Percentiles rank a stretch among this genome's conserved stretches.
These are phyloP conservation scores for Rhodocollybia butyracea DNA, from an alignment of 768 basidiomycete species.

Conservation along the genomic window DNA sequence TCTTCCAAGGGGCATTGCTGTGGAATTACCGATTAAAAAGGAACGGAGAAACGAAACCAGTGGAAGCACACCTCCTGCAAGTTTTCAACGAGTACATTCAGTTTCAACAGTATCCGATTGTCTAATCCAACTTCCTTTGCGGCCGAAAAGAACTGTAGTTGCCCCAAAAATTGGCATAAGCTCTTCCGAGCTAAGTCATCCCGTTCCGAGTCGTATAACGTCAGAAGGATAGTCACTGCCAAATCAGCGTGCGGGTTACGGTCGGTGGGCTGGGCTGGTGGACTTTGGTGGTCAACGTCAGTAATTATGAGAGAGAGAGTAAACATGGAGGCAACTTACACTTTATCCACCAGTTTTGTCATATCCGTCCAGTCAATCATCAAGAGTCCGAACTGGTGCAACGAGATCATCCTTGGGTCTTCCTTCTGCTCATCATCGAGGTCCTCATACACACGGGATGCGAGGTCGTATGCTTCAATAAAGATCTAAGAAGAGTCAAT, in stretches of 20 bases:
- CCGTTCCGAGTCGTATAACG: conserved; percentile 43
- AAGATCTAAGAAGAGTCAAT: conserved; percentile 50
- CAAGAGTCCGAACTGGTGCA: conserved; percentile 72
- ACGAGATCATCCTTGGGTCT: conserved; percentile 68
- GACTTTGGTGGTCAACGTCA: background rate
- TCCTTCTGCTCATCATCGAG: conserved; percentile 72
- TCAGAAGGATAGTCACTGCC: conserved; percentile 51
- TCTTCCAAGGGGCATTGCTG: conserved; percentile 63
- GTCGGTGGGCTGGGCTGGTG: conserved; percentile 10
- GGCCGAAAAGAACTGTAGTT: conserved; percentile 52
- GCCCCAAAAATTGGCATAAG: conserved; percentile 59
- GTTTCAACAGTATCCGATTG: conserved; percentile 37
- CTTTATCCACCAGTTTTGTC: conserved; percentile 53
- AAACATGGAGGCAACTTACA: conserved; percentile 19
- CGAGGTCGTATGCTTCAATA: conserved; percentile 60
- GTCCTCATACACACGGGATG: conserved; percentile 54
- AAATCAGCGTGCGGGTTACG: conserved; percentile 52
- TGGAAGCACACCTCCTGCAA: conserved; percentile 41
- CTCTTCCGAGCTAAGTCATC: conserved; percentile 58
- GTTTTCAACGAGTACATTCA: conserved; percentile 47
- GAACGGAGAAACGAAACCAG: background rate
- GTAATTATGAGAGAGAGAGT: background rate
- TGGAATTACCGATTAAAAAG: background rate
- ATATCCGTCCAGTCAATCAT: conserved; percentile 90
- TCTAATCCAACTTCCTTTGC: conserved; percentile 19